These are phyloP conservation scores for Daldinia grandis DNA, from an alignment of 495 filamentous ascomycete genomes.

Conservation along the genomic window DNA sequence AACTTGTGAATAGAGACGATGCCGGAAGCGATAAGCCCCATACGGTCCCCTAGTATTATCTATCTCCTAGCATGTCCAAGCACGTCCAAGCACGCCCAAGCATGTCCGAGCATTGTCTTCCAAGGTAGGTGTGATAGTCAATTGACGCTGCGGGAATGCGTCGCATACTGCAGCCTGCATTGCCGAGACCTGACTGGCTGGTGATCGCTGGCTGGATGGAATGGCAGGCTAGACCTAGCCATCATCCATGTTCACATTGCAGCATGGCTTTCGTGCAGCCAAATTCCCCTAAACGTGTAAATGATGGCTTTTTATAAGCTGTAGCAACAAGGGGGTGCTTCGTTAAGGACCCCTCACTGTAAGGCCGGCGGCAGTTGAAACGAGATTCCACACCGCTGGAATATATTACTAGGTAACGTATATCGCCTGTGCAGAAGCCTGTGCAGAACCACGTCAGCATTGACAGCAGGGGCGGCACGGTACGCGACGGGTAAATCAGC, in stretches of 20 bases:
- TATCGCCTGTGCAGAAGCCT: slow-evolving; percentile 10
- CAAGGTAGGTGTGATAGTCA: slow-evolving; percentile 10
- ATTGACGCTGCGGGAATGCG: slow-evolving; percentile 33
- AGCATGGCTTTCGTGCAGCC: slow-evolving; percentile 40
- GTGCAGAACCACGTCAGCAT: slow-evolving; percentile 42
- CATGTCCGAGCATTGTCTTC: neutral
- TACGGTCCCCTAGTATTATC: neutral
- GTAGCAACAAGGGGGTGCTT: slow-evolving; percentile 34
- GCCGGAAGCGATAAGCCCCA: slow-evolving; percentile 15
- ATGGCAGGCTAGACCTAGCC: neutral
- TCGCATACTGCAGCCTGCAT: slow-evolving; percentile 40
- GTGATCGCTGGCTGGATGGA: neutral
- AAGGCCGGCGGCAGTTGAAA: slow-evolving; percentile 44
- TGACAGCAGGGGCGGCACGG: slow-evolving; percentile 30
- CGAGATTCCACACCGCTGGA: slow-evolving; percentile 44
- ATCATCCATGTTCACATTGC: slow-evolving; percentile 35
- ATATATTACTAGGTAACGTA: slow-evolving; percentile 26
- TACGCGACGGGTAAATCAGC: slow-evolving; percentile 38
- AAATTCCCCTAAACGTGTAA: slow-evolving; percentile 36
- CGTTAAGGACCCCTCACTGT: slow-evolving; percentile 33
- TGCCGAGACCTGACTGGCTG: slow-evolving; percentile 38
- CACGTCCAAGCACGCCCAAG: neutral
- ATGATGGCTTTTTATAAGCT: slow-evolving; percentile 18
- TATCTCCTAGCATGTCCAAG: neutral
- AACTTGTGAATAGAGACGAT: slow-evolving; percentile 10